Evolutionary conservation across 345 rosid genomes (phyloP), one percentile per base, ranked within the genome.

Genomic region (Eucalyptus tenuipes): DNA sequence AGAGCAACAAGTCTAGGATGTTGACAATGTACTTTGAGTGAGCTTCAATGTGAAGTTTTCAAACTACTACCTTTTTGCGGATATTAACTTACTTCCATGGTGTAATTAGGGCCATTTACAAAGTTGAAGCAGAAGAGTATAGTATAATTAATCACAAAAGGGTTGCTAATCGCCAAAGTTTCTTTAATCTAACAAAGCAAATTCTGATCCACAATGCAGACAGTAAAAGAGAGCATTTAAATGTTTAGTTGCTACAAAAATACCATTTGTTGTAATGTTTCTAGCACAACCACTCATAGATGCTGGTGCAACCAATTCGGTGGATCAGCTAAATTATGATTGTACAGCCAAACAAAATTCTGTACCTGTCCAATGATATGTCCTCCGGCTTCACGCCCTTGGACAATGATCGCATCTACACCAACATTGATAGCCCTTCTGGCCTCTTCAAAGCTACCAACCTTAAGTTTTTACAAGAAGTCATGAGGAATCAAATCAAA

Each of bases 301-400:
- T 55, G 61, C 61, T 22, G 61, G 61, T 37, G 82, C 47, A 75
- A 37, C 82, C 82, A 71, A 71, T 71, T 71, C 8, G 27, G 82
- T 71, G 22, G 81, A 33, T 71, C 45, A 71, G 82, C 52, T 37
- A 42, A 50, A 29, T 44, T 42, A 37, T 25, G 25, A 40, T 29
- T 7, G 25, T 18, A 59, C 31, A 27, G 59, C 64, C 61, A 49
- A 84, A n/a, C 40, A 85, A 59, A 85, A 79, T 86, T 20, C 82
- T 75, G 52, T 88, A 96, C 99, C 97, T 95, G 95, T 82, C 99
- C 96, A 86, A 93, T 93, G 17, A 97, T 94, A 93, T 97, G 98
- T 24, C 99, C 99, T 50, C 98, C 98, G 22, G 98, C 99, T 94
- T 95, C 99, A 75, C 91, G 94, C 71, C 98, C 99, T 93, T 97